These are phyloP conservation scores for Talaromyces funiculosus DNA, from an alignment of 2,329 filamentous ascomycete genomes.

Conservation along the genomic window DNA sequence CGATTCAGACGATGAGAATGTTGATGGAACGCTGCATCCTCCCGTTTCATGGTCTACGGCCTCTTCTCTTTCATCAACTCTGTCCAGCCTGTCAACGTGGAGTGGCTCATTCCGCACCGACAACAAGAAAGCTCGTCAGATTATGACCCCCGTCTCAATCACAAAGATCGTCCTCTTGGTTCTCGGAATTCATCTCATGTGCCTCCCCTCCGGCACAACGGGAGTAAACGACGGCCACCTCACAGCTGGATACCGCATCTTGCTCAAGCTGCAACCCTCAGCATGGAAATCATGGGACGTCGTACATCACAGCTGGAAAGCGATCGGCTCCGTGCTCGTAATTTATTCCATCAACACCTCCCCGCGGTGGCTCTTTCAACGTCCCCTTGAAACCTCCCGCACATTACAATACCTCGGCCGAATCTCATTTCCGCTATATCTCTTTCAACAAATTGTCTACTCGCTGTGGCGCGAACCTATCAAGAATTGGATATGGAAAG, in stretches of 20 bases:
- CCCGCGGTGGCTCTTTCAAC: not conserved
- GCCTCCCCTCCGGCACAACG: not conserved
- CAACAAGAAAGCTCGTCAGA: not conserved
- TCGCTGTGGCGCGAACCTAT: conserved; percentile 5
- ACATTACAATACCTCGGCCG: conserved; percentile 2
- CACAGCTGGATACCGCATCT: conserved; percentile 2
- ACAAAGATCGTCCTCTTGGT: conserved; percentile 1
- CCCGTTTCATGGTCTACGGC: not conserved
- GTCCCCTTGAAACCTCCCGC: not conserved
- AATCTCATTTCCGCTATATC: conserved; percentile 9
- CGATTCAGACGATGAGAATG: not conserved
- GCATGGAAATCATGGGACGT: not conserved
- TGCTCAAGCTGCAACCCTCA: conserved; percentile 2
- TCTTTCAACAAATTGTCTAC: conserved; percentile 7
- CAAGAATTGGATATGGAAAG: conserved; percentile 6
- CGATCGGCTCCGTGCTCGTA: conserved; percentile 6
- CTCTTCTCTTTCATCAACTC: not conserved
- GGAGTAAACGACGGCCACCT: not conserved
- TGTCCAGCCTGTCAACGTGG: not conserved
- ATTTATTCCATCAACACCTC: conserved; percentile 9
- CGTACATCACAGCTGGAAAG: conserved; percentile 10
- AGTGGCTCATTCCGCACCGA: not conserved
- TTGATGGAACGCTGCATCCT: not conserved
- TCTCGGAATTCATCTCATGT: conserved; percentile 7
- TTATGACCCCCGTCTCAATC: not conserved